Percentiles rank a stretch among this genome's conserved stretches.
Evolutionary conservation across 1,284 basidiomycete genomes (phyloP).

Genomic region (Golubevia pallescens): DNA sequence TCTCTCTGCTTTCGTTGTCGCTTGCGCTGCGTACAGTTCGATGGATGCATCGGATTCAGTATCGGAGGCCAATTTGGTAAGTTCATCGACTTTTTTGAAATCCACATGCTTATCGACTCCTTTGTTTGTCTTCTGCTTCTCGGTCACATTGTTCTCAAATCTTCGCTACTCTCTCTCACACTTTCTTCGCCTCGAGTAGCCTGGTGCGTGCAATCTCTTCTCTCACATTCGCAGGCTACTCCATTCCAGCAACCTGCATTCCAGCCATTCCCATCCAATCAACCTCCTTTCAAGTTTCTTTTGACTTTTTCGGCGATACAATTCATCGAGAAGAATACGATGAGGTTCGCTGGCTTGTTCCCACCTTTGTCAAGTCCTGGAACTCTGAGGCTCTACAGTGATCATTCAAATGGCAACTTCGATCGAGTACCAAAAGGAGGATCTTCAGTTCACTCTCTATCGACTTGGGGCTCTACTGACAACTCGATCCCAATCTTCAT

Average conservation of each 20-base stretch:
- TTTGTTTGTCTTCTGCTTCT: not conserved
- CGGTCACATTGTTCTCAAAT: too few relatives aligned
- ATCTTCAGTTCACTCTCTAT: not conserved
- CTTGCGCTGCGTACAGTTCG: not conserved
- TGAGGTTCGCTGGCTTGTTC: not conserved
- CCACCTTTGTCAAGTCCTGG: not conserved
- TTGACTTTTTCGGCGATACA: too few relatives aligned
- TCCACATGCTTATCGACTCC: not conserved
- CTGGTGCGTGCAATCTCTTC: not conserved
- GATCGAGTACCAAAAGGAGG: not conserved
- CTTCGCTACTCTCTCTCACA: too few relatives aligned
- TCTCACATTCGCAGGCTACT: not conserved
- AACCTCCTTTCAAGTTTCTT: too few relatives aligned
- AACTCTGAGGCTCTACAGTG: not conserved
- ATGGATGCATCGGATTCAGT: not conserved
- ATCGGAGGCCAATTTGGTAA: not conserved
- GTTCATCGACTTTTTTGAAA: not conserved
- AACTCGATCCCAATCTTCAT: not conserved
- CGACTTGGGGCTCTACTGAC: not conserved
- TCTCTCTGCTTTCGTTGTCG: too few relatives aligned
- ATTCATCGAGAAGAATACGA: too few relatives aligned
- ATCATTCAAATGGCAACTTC: not conserved
- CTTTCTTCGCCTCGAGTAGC: not conserved
- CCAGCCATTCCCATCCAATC: too few relatives aligned
- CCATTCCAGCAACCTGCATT: too few relatives aligned